Evolutionary conservation across 805 yeast genomes (phyloP).

Genomic region (Clavispora phyllophila): DNA sequence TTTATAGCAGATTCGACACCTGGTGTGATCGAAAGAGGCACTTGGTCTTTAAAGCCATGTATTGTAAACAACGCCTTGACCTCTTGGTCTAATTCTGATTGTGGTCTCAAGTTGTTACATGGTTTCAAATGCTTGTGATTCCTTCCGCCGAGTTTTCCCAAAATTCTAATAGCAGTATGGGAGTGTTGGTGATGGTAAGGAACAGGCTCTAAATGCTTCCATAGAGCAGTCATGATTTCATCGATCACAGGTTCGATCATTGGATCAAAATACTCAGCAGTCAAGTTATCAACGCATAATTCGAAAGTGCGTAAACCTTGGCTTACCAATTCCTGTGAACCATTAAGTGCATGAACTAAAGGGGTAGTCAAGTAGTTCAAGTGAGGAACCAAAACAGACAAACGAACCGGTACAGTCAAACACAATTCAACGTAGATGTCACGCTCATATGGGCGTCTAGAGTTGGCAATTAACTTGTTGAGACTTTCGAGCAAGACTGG

Average conservation of each 20-base stretch:
- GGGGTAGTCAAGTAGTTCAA: constrained; percentile 86
- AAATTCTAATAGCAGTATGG: constrained; percentile 86
- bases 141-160: constrained; percentile 96
- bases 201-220: constrained; percentile 85
- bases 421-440: constrained; percentile 94
- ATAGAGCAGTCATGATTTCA: constrained; percentile 88
- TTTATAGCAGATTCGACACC: constrained; percentile 76
- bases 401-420: constrained; percentile 89
- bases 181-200: constrained; percentile 95
- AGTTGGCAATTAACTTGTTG: constrained; percentile 75
- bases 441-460: constrained; percentile 83
- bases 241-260: constrained; percentile 94
- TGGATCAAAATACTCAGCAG: constrained; percentile 96
- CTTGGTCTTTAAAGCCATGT: constrained; percentile 55
- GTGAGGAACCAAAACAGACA: constrained; percentile 92
- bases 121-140: constrained; percentile 81
- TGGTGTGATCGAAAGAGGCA: constrained; percentile 76
- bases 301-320: constrained; percentile 95
- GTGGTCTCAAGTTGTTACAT: constrained; percentile 57
- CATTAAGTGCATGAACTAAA: constrained; percentile 82
- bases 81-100: constrained; percentile 58
- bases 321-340: constrained; percentile 83
- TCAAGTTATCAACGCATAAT: constrained; percentile 90
- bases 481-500: constrained; percentile 83
- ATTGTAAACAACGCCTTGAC: constrained; percentile 63